Conservation (phyloP, 306 rosid genomes). For the Acmispon strigosus region DNA sequence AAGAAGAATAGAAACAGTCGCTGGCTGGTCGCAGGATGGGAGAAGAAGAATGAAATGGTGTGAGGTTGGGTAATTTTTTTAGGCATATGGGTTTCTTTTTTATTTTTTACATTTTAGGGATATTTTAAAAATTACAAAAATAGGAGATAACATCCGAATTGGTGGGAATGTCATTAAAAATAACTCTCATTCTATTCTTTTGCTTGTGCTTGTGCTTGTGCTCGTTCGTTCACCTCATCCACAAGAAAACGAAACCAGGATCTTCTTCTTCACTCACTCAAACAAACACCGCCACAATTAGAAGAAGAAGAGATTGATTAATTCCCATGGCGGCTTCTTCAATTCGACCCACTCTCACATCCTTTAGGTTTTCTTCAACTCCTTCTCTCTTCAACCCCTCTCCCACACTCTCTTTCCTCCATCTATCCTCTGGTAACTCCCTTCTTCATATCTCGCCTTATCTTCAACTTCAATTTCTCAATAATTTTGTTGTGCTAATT, state of each 20-base stretch:
- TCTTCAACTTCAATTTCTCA: too few species aligned
- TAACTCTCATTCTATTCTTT: background rate
- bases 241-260: background rate
- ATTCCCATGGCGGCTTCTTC: constrained; percentile 59
- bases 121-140: too few species aligned
- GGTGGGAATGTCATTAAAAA: too few species aligned
- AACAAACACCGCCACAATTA: background rate
- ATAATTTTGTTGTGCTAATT: too few species aligned
- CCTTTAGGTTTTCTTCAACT: constrained; percentile 37
- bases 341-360: constrained; percentile 67
- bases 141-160: too few species aligned
- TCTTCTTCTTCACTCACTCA: background rate
- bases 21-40: too few species aligned
- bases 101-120: too few species aligned
- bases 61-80: too few species aligned
- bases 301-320: background rate
- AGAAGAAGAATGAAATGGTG: too few species aligned
- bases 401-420: constrained; percentile 35
- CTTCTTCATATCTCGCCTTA: background rate
- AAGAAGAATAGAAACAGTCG: too few species aligned
- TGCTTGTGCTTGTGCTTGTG: background rate
- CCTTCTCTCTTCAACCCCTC: constrained; percentile 38
- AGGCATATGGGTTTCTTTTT: too few species aligned
- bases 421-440: constrained; percentile 39
- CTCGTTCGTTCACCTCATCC: background rate